Percentiles rank a stretch among this genome's conserved stretches.
These are phyloP conservation scores for Colletotrichum coccodes DNA, from an alignment of 2,329 filamentous ascomycete species.

Conservation along the genomic window DNA sequence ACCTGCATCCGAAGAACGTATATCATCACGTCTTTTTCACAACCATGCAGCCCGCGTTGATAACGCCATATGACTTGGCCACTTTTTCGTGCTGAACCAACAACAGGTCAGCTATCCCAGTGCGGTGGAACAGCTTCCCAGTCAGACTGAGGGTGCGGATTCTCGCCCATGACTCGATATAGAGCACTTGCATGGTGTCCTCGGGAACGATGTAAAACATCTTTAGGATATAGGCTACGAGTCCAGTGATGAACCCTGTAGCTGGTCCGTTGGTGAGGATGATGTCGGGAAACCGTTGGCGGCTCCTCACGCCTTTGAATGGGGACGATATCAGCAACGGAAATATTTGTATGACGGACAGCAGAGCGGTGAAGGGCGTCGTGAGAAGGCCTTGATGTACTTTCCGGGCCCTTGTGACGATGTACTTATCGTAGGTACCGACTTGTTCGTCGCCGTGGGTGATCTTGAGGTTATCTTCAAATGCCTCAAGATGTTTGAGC, in stretches of 20 bases:
- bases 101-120: conserved; percentile 77
- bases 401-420: conserved; percentile 79
- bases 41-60: conserved; percentile 51
- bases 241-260: conserved; percentile 80
- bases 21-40: conserved; percentile 6
- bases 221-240: conserved; percentile 60
- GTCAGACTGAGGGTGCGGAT: conserved; percentile 86
- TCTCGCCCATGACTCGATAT: conserved; percentile 92
- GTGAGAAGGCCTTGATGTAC: conserved; percentile 86
- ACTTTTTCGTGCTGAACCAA: conserved; percentile 83
- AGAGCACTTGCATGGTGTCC: conserved; percentile 77
- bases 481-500: conserved; percentile 71
- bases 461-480: conserved; percentile 47
- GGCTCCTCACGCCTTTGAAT: conserved; percentile 33
- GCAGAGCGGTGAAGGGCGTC: conserved; percentile 74
- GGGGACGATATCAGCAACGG: conserved; percentile 59
- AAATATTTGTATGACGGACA: conserved; percentile 72
- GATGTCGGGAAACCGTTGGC: conserved; percentile 70
- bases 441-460: conserved; percentile 35
- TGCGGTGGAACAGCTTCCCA: conserved; percentile 76
- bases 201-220: conserved; percentile 55
- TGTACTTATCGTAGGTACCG: conserved; percentile 70
- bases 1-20: too few species aligned
- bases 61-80: conserved; percentile 55
- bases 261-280: conserved; percentile 91